Base-by-base conservation (phyloP, 2,329 filamentous ascomycete species). In the Claviceps monticola region DNA sequence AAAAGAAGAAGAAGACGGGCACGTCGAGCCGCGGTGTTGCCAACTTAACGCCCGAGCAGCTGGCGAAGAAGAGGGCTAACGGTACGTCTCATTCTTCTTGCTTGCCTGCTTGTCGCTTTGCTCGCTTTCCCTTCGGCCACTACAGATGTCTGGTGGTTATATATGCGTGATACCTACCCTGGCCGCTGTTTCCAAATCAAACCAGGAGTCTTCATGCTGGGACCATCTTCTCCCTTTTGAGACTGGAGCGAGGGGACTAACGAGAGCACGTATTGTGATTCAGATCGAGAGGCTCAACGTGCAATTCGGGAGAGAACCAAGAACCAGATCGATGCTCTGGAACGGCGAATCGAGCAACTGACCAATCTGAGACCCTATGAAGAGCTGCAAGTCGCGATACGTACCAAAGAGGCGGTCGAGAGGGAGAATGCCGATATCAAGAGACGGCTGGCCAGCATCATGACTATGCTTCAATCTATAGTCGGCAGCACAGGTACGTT, bases 271-370 rank as follows among this genome's bases (percentile, higher is more conserved):
- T 38, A 19, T 19, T n/a, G 45, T 16, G 8, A 45, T 26, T 16
- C 80, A 77, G 88, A 94, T 64, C 82, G 88, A 53, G 87, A 94
- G 66, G 88, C 88, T 34, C 88, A 95, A 65, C 79, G 88, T 48
- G 87, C 86, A 41, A 93, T 94, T 54, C 78, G 88, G 43, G 86
- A 91, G 69, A 80, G 88, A 51, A 93, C 87, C 29, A 88, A 84
- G 68, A 79, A 81, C 53, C 84, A 86, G 65, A 93, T 93, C 58
- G 86, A 91, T 63, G 71, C 69, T 6, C 72, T 93, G 54, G 85
- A 93, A 65, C 74, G 74, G 54, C 76, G 79, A 55, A 89, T 94
- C 55, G 74, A 78, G 51, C 85, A 91, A 56, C 74, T 94, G 58
- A 86, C 86, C 53, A 83, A 78, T 53, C 84, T 88, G 68, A 82